These are phyloP conservation scores for Blastobotrys serpentis DNA, from an alignment of 1,139 yeast genomes.

Conservation along the genomic window DNA sequence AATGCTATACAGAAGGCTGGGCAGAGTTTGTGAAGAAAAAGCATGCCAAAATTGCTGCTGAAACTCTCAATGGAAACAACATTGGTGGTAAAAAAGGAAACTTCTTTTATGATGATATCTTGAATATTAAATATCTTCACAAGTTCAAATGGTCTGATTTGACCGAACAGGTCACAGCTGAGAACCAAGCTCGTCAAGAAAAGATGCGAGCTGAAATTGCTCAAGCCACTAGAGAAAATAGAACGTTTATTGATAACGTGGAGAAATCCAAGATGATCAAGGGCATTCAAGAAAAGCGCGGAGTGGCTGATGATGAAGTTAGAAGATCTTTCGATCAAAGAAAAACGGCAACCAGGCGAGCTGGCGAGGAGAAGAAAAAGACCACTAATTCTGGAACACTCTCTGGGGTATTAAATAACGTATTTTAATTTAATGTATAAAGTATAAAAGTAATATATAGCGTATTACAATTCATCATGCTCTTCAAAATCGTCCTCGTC, in stretches of 20 bases:
- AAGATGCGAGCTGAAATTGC: slow-evolving; percentile 84
- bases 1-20: slow-evolving; percentile 94
- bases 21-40: slow-evolving; percentile 81
- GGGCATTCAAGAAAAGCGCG: slow-evolving; percentile 58
- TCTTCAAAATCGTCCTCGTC: slow-evolving; percentile 23
- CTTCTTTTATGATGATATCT: slow-evolving; percentile 91
- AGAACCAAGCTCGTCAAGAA: slow-evolving; percentile 84
- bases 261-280: slow-evolving; percentile 81
- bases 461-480: slow-evolving; percentile 35
- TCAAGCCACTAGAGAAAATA: slow-evolving; percentile 84
- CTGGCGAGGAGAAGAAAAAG: slow-evolving; percentile 21
- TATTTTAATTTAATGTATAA: slow-evolving; percentile 10
- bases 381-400: slow-evolving; percentile 20
- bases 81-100: slow-evolving; percentile 91
- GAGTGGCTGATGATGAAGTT: slow-evolving; percentile 25
- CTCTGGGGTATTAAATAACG: slow-evolving; percentile 26
- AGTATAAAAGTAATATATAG: background rate
- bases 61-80: slow-evolving; percentile 80
- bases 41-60: slow-evolving; percentile 87
- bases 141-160: slow-evolving; percentile 95
- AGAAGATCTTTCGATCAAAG: slow-evolving; percentile 36
- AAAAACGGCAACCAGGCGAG: slow-evolving; percentile 27
- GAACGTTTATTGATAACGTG: slow-evolving; percentile 76
- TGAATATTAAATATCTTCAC: slow-evolving; percentile 83
- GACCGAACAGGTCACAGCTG: slow-evolving; percentile 90